Base-by-base conservation (phyloP, 2,329 filamentous ascomycete species). In the Aspergillus tubingensis region DNA sequence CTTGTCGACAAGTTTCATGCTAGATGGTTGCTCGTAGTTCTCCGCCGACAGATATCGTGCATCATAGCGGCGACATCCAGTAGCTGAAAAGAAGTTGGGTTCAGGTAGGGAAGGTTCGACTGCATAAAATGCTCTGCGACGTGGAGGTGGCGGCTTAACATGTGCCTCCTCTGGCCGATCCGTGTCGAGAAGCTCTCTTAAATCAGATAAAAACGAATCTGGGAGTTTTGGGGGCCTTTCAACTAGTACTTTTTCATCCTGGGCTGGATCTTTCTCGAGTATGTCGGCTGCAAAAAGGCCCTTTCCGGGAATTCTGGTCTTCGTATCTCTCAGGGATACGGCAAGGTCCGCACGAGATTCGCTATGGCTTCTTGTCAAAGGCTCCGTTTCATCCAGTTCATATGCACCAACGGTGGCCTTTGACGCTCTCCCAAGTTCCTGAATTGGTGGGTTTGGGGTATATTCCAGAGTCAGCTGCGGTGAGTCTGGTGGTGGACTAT, bases 1-100 rank as follows among this genome's bases (percentile, higher is more conserved):
- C 30, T 69, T 73, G 15, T 75, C 71, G 10, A 78, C 75, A 2
- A 79, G 69, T n/a, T 69, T 61, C 21, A 50, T 49, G 4, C 55
- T 41, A 3, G 64, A 59, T 30, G 63, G 60, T 55, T 65, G 63
- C 19, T 59, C 61, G 58, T 64, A 63, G 63, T 66, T 67, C 55
- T 64, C 64, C 11, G 54, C 41, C 19, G 43, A 63, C 41, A 66
- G 62, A 50, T 61, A 63, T 43, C 62, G 56, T 21, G 57, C 61
- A 62, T 61, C 63, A 51, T 61, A 62, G 44, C 54, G 57, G 7
- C 56, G 63, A 41, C 39, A 52, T 32, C 62, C 59, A 48, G 57
- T 58, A 10, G 53, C 44, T 27, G 64, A 65, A 27, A 65, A 62
- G 41, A 62, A 67, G 48, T 63, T 64, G 47, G 60, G 58, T 39